phyloP scores from a whole-genome alignment of 345 rosid genomes.

The Populus ilicifolia region DNA sequence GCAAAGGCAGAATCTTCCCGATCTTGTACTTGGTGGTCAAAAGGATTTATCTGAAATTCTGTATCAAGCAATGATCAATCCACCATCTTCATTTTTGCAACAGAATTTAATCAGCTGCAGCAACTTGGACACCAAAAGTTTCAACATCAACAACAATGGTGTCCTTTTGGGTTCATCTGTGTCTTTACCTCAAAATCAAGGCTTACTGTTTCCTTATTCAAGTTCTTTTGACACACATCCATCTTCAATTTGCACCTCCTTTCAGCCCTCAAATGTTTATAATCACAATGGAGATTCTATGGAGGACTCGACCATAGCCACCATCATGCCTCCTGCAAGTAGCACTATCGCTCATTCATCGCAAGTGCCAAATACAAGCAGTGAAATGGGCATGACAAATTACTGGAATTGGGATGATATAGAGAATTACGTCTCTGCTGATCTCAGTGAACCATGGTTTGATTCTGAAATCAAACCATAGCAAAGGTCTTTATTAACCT shows the following conservation, averaged over 20 bases:
- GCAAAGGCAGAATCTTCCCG: constrained; percentile 26
- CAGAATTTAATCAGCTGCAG: constrained; percentile 21
- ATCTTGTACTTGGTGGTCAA: constrained; percentile 23
- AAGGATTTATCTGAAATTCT: constrained; percentile 20
- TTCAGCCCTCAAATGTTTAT: constrained; percentile 25
- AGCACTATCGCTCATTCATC: constrained; percentile 19
- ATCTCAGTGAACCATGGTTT: constrained; percentile 49
- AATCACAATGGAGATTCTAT: constrained; percentile 17
- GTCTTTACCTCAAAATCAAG: constrained; percentile 24
- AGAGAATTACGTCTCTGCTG: constrained; percentile 41
- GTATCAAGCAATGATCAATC: constrained; percentile 21
- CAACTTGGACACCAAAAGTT: constrained; percentile 13
- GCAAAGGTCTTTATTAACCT: neutral
- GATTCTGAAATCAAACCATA: constrained; percentile 49
- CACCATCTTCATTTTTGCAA: constrained; percentile 21
- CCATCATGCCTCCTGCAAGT: constrained; percentile 22
- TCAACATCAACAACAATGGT: neutral
- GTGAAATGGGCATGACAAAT: constrained; percentile 27
- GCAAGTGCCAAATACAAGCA: constrained; percentile 23
- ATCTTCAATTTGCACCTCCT: constrained; percentile 27
- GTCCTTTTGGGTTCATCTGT: constrained; percentile 19
- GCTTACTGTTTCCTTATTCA: constrained; percentile 23
- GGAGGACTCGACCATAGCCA: constrained; percentile 32
- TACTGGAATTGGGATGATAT: constrained; percentile 65
- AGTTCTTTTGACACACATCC: constrained; percentile 26